phyloP scores from a whole-genome alignment of 768 basidiomycete genomes.

The Ephemerocybe angulata region DNA sequence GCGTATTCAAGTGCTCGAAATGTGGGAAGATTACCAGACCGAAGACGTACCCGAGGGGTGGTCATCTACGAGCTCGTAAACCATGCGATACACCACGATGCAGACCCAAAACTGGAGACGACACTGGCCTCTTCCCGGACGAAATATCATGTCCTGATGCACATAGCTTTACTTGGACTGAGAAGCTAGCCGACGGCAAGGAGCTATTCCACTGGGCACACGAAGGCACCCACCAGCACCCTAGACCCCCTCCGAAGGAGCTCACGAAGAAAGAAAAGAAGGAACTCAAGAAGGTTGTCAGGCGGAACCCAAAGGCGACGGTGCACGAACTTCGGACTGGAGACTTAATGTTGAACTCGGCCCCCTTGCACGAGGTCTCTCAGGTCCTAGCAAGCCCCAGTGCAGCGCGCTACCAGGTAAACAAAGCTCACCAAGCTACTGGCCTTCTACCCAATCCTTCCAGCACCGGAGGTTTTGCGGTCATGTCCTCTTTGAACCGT shows the following conservation, averaged over 20 bases:
- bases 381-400: constrained; percentile 15
- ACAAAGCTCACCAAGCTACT: constrained; percentile 11
- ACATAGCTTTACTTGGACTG: too few species aligned
- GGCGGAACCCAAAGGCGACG: constrained; percentile 11
- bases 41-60: too few species aligned
- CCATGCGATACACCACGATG: too few species aligned
- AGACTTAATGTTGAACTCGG: constrained; percentile 12
- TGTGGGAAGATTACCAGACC: too few species aligned
- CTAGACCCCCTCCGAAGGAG: constrained; percentile 4
- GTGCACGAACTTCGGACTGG: constrained; percentile 18
- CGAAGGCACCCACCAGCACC: constrained; percentile 12
- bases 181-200: too few species aligned
- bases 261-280: not conserved
- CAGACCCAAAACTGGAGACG: too few species aligned
- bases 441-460: constrained; percentile 8
- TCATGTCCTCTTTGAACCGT: not conserved
- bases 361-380: constrained; percentile 17
- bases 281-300: constrained; percentile 13
- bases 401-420: constrained; percentile 15
- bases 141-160: too few species aligned
- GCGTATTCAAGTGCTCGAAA: too few species aligned
- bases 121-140: too few species aligned
- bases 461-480: not conserved
- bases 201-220: constrained; percentile 10
- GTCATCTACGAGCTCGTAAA: too few species aligned